Evolutionary conservation across 2,329 filamentous ascomycete species (phyloP), one percentile per base, ranked within the genome.

Genomic region (Talaromyces sp.): DNA sequence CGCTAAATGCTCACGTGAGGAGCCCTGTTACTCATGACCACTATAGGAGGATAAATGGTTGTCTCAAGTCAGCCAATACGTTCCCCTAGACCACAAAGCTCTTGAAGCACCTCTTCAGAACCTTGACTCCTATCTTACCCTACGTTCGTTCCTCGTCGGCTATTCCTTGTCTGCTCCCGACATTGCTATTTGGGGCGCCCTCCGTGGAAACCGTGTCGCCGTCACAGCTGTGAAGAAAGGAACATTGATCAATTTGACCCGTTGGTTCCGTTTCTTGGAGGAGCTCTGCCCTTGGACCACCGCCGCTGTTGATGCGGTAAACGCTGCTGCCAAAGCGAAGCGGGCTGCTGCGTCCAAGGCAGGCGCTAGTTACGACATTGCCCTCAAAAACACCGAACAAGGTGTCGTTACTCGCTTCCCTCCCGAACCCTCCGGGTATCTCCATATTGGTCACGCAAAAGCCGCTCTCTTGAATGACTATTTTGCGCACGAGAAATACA

Each of bases 361-460:
- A 61, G 92, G 92, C 69, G 92, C 87, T 66, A 96, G 88, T 83
- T 98, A 95, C 80, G 93, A 96, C 75, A 91, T 97, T 77, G 90
- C 89, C 2, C 85, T 97, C 43, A 88, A 90, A 72, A 91, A 96
- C 75, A 89, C 90, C 9, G 91, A 94, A 43, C 89, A 94, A 76
- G 93, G 92, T 3, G 93, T 98, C 65, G 91, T 97, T 22, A 96
- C 92, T 25, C 86, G 93, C 72, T 98, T 98, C 81, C 89, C 94
- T 17, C 94, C 94, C 3, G 94, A 97, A 87, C 94, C 94, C 69
- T 97, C 92, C 70, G 93, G 93, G 67, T 97, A 96, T 76, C 87
- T 97, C 52, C 94, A 97, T 81, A 96, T 97, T 69, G 94, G 94
- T 62, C 94, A 98, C 81, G 92, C 93, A 71, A 98, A 98, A 81